Evolutionary conservation across 352 stramenopile genomes (phyloP).

Genomic region (Pythium monospermum): DNA sequence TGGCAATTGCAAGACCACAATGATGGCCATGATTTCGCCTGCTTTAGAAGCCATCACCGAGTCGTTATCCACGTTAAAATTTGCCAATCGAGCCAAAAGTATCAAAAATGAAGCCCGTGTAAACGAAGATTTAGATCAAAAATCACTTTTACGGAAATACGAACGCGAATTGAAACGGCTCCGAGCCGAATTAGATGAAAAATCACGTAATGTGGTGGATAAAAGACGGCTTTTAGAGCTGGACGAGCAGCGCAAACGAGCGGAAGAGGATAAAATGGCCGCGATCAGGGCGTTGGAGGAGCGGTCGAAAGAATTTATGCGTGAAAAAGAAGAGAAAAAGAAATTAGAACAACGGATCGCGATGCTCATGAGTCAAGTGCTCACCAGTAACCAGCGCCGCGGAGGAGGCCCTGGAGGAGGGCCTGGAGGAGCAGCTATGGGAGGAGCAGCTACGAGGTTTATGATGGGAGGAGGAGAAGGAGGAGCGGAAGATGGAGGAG

Average conservation of each 20-base stretch:
- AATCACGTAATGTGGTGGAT: conserved; percentile 91
- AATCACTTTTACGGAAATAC: conserved; percentile 92
- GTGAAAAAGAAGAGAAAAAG: conserved; percentile 95
- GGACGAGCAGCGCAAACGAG: conserved; percentile 83
- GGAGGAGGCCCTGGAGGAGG: conserved; percentile 6
- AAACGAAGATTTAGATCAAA: conserved; percentile 93
- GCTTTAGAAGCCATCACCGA: conserved; percentile 86
- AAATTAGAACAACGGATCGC: conserved; percentile 92
- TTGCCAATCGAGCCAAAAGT: conserved; percentile 91
- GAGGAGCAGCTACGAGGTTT: not conserved
- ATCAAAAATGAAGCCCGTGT: conserved; percentile 89
- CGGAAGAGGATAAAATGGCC: conserved; percentile 94
- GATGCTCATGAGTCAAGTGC: conserved; percentile 91
- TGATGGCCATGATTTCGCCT: conserved; percentile 96
- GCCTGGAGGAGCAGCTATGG: not conserved
- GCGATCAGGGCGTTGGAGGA: conserved; percentile 90
- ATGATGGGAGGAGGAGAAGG: not conserved
- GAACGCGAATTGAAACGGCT: conserved; percentile 93
- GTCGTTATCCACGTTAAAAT: conserved; percentile 92
- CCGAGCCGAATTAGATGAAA: conserved; percentile 89
- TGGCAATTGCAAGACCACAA: conserved; percentile 94
- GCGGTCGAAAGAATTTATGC: conserved; percentile 91
- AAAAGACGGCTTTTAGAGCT: conserved; percentile 89
- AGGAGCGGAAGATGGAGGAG: conserved; percentile 12
- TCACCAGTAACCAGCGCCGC: conserved; percentile 72